These are phyloP conservation scores for Neurospora sp. DNA, from an alignment of 495 filamentous ascomycete species.

Conservation along the genomic window DNA sequence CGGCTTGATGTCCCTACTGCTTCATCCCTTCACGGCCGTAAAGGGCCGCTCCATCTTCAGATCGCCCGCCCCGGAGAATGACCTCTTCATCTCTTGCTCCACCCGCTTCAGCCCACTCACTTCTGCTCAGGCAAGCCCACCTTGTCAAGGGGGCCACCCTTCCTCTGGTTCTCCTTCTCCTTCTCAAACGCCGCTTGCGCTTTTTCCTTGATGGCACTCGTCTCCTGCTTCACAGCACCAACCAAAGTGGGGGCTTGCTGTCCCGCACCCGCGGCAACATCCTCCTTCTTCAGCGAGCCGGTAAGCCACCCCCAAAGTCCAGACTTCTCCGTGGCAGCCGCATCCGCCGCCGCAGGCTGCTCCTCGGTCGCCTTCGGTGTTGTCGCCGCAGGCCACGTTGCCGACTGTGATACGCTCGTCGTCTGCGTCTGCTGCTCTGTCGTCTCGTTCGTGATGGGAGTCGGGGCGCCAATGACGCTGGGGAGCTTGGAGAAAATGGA, in stretches of 20 bases:
- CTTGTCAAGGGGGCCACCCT: constrained; percentile 39
- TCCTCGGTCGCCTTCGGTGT: constrained; percentile 19
- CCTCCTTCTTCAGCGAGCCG: constrained; percentile 47
- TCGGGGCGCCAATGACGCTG: constrained; percentile 18
- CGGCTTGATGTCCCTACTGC: not conserved
- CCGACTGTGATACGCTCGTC: constrained; percentile 5
- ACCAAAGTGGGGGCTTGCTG: constrained; percentile 20
- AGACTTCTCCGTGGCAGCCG: constrained; percentile 10
- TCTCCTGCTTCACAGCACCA: constrained; percentile 26
- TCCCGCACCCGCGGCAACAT: constrained; percentile 24
- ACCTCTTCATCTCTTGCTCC: constrained; percentile 1
- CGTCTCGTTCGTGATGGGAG: not conserved
- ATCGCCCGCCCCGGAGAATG: constrained; percentile 1
- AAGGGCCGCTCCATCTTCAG: constrained; percentile 11
- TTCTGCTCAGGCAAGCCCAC: constrained; percentile 21
- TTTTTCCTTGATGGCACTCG: constrained; percentile 19
- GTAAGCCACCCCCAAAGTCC: constrained; percentile 29
- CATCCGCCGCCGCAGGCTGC: constrained; percentile 9
- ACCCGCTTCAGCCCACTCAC: constrained; percentile 1
- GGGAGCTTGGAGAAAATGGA: constrained; percentile 26
- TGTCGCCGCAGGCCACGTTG: constrained; percentile 5
- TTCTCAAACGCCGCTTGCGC: constrained; percentile 37
- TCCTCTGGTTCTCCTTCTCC: constrained; percentile 38
- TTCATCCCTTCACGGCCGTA: not conserved
- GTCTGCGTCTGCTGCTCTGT: not conserved